Evolutionary conservation across 805 yeast species (phyloP), one percentile per base, ranked within the genome.

Genomic region (Candida boleticola): DNA sequence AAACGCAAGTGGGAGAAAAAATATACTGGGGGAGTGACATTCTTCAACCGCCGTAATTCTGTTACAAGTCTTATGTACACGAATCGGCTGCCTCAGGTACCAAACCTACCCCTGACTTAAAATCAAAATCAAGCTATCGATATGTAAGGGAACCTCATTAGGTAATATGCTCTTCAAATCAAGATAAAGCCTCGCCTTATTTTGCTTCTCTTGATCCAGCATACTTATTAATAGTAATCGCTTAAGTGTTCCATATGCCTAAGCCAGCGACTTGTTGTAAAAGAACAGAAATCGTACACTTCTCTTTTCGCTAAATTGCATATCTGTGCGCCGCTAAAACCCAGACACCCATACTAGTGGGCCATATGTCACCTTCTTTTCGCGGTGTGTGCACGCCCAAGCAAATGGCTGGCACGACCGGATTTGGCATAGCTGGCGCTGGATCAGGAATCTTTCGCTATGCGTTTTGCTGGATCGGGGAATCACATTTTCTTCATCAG

Each of bases 391-490:
- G 36, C 36, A 22, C 36, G 27, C 39, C 22, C 13, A 35, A 20
- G 18, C 39, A 40, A 30, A 31, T 31, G 41, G 47, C 47, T 44
- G 47, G 44, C 14, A n/a, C 19, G 27, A 20, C 40, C 44, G 14
- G 25, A 35, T 41, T 36, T 18, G 35, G 37, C 36, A 19, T 26
- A 25, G 29, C 41, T 31, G 32, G 20, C 38, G 45, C 47, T 37
- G 36, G 37, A 41, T 29, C 31, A 31, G 45, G 25, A 39, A 41
- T 44, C 47, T 22, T 17, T 14, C 25, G 29, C 31, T 19, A 32
- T 35, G 29, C 27, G 22, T 22, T 18, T 18, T 36, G 46, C 50
- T 46, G 46, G 49, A 48, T 48, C 48, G 43, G 48, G 45, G 30
- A 22, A 32, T 5, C 26, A 4, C 9, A 21, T 36, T 22, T 6